Evolutionary conservation across 2,329 filamentous ascomycete species (phyloP), one percentile per base, ranked within the genome.

Genomic region (Fusarium pilosicola): DNA sequence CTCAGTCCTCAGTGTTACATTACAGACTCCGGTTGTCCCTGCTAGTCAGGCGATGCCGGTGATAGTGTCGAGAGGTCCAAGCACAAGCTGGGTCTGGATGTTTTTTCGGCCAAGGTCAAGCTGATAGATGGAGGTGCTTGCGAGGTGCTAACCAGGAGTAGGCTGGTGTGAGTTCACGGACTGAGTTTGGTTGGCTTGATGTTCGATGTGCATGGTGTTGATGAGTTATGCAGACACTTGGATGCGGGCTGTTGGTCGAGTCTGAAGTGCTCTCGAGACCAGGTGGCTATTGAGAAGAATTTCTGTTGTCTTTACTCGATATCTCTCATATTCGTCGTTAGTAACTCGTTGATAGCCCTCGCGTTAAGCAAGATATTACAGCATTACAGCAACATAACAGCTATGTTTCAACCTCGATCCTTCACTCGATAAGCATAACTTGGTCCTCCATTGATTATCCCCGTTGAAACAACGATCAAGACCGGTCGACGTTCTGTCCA

Each of bases 11-110:
- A 41, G 34, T n/a, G 20, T 54, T 58, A 38, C 42, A 51, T 49
- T 36, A 51, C 56, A 12, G 46, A 30, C n/a, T 60, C 61, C 22
- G 9, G 24, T 12, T 41, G 14, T 51, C 52, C 52, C 52, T 70
- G 46, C 46, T 70, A 57, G 51, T 65, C 51, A 51, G 38, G 49
- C 66, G 49, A 69, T 36, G 38, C 36, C 62, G 28, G 54, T 54
- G 51, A 58, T 58, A 58, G 57, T 45, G 39, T 34, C 13, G 14
- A 52, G 62, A 54, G 65, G 65, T n/a, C 67, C 51, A 70, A 70
- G 59, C 67, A 70, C 59, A 51, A 54, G 45, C 48, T 36, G 44
- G 64, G 59, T 58, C 59, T 69, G 45, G 57, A 54, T 63, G 44
- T 48, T 38, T n/a, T 24, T n/a, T 45, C 30, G 45, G 52, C 51